phyloP scores from a whole-genome alignment of 768 basidiomycete genomes.

The Leccinum variicolor region DNA sequence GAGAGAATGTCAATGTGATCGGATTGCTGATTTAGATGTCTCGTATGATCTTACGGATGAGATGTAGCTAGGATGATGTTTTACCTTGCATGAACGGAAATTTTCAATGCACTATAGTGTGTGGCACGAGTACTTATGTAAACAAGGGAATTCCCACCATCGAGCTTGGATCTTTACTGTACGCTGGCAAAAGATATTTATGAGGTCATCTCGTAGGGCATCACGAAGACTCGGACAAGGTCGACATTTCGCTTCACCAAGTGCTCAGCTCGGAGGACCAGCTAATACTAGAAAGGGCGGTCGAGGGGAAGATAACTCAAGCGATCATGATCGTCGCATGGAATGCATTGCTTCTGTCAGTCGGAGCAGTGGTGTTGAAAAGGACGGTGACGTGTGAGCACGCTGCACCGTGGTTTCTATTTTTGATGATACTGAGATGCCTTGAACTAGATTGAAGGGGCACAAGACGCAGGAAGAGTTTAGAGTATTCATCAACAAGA shows the following conservation, averaged over 20 bases:
- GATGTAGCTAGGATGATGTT: background rate
- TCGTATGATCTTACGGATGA: background rate
- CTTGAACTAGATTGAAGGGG: slow-evolving; percentile 53
- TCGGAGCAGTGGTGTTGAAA: slow-evolving; percentile 71
- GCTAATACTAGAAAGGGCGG: background rate
- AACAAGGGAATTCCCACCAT: background rate
- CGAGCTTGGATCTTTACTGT: background rate
- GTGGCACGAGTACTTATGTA: background rate
- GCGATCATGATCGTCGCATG: slow-evolving; percentile 39
- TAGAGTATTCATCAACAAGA: slow-evolving; percentile 57
- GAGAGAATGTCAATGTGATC: background rate
- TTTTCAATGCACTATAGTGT: too few relatives aligned
- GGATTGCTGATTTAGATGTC: background rate
- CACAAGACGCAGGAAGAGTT: slow-evolving; percentile 63
- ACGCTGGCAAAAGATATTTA: background rate
- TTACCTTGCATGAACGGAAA: background rate
- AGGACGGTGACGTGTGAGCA: slow-evolving; percentile 72
- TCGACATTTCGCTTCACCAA: slow-evolving; percentile 4
- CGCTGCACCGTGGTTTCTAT: background rate
- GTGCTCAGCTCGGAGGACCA: background rate
- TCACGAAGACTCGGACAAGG: slow-evolving; percentile 8
- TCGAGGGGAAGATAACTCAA: slow-evolving; percentile 3
- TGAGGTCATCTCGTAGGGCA: slow-evolving; percentile 12
- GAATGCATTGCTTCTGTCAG: slow-evolving; percentile 70
- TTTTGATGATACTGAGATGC: slow-evolving; percentile 33